Evolutionary conservation across 768 basidiomycete genomes (phyloP).

Genomic region (Termitomyces sp.): DNA sequence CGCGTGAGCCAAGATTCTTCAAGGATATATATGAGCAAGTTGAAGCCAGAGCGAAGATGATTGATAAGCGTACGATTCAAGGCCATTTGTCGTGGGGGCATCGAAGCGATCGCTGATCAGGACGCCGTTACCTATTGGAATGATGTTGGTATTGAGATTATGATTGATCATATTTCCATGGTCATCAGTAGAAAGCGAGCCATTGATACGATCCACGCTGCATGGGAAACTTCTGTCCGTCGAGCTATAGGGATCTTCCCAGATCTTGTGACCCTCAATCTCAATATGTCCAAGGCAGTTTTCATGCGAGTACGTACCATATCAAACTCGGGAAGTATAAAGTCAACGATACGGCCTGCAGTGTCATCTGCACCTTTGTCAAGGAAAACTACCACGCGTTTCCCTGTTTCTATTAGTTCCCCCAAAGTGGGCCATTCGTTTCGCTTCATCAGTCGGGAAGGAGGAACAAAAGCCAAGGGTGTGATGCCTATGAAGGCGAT

Average conservation of each 20-base stretch:
- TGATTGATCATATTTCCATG: slow-evolving; percentile 44
- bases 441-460: slow-evolving; percentile 34
- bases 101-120: slow-evolving; percentile 25
- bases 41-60: background rate
- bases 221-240: slow-evolving; percentile 37
- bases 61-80: slow-evolving; percentile 18
- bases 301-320: background rate
- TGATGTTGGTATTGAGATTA: slow-evolving; percentile 33
- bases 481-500: slow-evolving; percentile 34
- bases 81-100: slow-evolving; percentile 24
- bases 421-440: slow-evolving; percentile 62
- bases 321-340: slow-evolving; percentile 7
- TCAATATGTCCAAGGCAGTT: background rate
- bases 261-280: slow-evolving; percentile 20
- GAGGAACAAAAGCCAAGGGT: slow-evolving; percentile 46
- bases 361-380: slow-evolving; percentile 5
- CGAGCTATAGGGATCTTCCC: slow-evolving; percentile 38
- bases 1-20: slow-evolving; percentile 34
- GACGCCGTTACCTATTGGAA: slow-evolving; percentile 20
- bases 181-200: slow-evolving; percentile 28
- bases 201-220: slow-evolving; percentile 32
- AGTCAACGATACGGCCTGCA: slow-evolving; percentile 1
- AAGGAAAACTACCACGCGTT: slow-evolving; percentile 31
- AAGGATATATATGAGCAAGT: background rate
- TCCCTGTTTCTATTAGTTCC: slow-evolving; percentile 50